Conservation (phyloP, 352 stramenopile genomes). For the Saprolegnia diclina region DNA sequence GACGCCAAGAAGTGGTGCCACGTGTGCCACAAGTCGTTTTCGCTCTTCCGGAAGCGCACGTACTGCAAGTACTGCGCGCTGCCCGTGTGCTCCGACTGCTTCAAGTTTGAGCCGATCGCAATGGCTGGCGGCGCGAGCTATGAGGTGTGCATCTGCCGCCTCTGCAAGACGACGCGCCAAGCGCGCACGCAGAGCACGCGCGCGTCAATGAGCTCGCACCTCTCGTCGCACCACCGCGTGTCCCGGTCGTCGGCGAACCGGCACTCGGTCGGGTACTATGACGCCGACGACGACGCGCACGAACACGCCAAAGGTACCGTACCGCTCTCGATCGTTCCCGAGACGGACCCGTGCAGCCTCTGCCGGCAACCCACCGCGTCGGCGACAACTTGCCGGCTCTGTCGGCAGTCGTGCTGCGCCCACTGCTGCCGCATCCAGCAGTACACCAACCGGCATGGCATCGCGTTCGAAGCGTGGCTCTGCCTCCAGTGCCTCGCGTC, state of each 20-base stretch:
- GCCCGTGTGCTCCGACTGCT: constrained; percentile 17
- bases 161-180: constrained; percentile 11
- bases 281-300: constrained; percentile 7
- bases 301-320: not conserved
- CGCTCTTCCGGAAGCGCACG: constrained; percentile 16
- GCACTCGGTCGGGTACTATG: not conserved
- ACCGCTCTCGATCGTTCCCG: not conserved
- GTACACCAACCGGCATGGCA: constrained; percentile 3
- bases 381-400: constrained; percentile 8
- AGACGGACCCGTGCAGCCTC: constrained; percentile 1
- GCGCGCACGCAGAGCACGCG: not conserved
- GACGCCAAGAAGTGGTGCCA: constrained; percentile 18
- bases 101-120: not conserved
- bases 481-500: not conserved
- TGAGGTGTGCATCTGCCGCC: not conserved
- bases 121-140: not conserved
- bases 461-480: constrained; percentile 15
- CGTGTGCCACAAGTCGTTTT: constrained; percentile 19
- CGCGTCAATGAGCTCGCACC: not conserved
- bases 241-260: not conserved
- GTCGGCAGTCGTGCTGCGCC: constrained; percentile 13
- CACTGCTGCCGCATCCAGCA: constrained; percentile 15
- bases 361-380: not conserved
- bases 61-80: constrained; percentile 3
- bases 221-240: not conserved